Percentiles rank a stretch among this genome's conserved stretches.
Evolutionary conservation across 2,329 filamentous ascomycete species (phyloP).

Genomic region (Colletotrichum phormii): DNA sequence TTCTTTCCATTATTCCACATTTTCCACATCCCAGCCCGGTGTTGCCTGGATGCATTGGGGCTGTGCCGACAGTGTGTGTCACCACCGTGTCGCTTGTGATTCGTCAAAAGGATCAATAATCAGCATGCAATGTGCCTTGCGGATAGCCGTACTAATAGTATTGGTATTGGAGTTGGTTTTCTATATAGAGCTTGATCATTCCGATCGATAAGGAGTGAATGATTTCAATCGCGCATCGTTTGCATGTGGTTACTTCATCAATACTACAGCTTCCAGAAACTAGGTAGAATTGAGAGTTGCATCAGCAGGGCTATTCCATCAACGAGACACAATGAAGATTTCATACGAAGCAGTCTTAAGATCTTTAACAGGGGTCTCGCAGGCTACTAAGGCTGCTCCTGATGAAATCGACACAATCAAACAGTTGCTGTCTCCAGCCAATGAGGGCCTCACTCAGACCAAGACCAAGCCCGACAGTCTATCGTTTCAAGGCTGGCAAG

Average conservation of each 20-base stretch:
- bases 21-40: not conserved
- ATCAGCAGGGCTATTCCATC: not conserved
- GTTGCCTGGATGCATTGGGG: constrained; percentile 21
- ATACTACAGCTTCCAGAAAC: not conserved
- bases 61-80: constrained; percentile 6
- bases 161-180: too few relatives aligned
- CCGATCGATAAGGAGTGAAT: not conserved
- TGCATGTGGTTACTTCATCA: too few relatives aligned
- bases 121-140: constrained; percentile 1
- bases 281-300: not conserved
- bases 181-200: not conserved
- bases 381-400: not conserved
- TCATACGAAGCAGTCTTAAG: not conserved
- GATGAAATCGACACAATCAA: not conserved
- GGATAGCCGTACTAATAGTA: not conserved
- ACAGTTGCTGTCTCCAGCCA: not conserved
- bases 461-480: not conserved
- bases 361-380: not conserved
- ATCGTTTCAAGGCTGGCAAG: not conserved
- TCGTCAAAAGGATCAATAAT: not conserved
- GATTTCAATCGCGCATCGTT: not conserved
- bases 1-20: not conserved
- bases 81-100: not conserved
- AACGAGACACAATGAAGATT: not conserved
- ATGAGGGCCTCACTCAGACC: not conserved